Conservation (phyloP, 2,329 filamentous ascomycete genomes). For the Botrytis paeoniae region DNA sequence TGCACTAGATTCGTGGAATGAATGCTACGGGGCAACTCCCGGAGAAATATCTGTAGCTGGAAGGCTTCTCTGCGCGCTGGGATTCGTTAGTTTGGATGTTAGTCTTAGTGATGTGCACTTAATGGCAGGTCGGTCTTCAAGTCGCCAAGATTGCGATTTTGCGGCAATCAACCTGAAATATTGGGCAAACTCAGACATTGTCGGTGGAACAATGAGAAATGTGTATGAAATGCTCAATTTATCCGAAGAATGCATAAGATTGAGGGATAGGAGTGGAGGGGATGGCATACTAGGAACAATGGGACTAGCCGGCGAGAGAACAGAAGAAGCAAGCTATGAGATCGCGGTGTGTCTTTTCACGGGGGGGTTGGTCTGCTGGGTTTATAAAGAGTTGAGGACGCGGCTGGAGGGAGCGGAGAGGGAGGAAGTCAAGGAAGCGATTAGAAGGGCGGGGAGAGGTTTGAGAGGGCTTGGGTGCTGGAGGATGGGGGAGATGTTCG, state of each 20-base stretch:
- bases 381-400: conserved; percentile 30
- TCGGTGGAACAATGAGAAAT: conserved; percentile 31
- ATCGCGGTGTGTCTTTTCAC: conserved; percentile 33
- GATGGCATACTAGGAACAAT: neutral
- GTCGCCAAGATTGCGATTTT: conserved; percentile 30
- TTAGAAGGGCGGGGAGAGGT: conserved; percentile 29
- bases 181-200: conserved; percentile 34
- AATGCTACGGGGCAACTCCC: conserved; percentile 27
- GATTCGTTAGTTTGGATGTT: conserved; percentile 32
- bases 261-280: neutral
- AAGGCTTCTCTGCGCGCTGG: conserved; percentile 30
- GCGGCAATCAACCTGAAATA: conserved; percentile 34
- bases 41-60: conserved; percentile 21
- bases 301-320: neutral
- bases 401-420: conserved; percentile 11
- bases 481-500: conserved; percentile 35
- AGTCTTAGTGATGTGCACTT: conserved; percentile 34
- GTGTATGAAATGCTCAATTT: conserved; percentile 23
- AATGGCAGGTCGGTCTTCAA: conserved; percentile 31
- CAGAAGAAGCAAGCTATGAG: conserved; percentile 26
- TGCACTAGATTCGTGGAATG: conserved; percentile 31
- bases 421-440: conserved; percentile 25
- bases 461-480: conserved; percentile 33
- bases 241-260: neutral
- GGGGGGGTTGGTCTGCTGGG: conserved; percentile 35